phyloP scores from a whole-genome alignment of 2,329 filamentous ascomycete species.

The Calonectria hawksworthii region DNA sequence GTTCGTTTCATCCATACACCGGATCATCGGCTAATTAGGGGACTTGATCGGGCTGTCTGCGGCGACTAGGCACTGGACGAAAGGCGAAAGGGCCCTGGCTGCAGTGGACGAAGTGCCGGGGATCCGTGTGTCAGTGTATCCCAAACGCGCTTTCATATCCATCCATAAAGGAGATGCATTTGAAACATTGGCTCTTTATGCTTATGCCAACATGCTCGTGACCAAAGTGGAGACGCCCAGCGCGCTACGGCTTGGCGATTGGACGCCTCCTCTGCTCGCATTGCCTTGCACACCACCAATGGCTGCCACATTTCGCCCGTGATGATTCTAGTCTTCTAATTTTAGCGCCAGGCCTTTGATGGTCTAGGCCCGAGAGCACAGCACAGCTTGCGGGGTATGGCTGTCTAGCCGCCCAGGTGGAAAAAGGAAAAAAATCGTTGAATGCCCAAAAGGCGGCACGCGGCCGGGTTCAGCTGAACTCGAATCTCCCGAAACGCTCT shows the following conservation, averaged over 20 bases:
- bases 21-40: background rate
- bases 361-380: slow-evolving; percentile 1
- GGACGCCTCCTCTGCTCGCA: background rate
- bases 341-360: slow-evolving; percentile 1
- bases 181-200: background rate
- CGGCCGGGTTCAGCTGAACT: background rate
- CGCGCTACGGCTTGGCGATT: background rate
- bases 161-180: background rate
- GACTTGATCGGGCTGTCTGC: background rate
- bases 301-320: background rate
- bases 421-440: background rate
- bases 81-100: too few relatives aligned
- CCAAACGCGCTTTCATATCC: background rate
- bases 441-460: slow-evolving; percentile 3
- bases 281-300: background rate
- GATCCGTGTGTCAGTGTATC: slow-evolving; percentile 4
- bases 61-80: background rate
- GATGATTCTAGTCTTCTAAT: slow-evolving; percentile 7
- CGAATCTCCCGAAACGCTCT: background rate
- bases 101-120: background rate
- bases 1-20: background rate
- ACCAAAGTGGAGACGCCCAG: background rate
- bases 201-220: background rate
- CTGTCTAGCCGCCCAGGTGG: background rate
- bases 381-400: slow-evolving; percentile 2